phyloP scores from a whole-genome alignment of 23 red algal species.

The Cyanidioschyzon merolae region DNA sequence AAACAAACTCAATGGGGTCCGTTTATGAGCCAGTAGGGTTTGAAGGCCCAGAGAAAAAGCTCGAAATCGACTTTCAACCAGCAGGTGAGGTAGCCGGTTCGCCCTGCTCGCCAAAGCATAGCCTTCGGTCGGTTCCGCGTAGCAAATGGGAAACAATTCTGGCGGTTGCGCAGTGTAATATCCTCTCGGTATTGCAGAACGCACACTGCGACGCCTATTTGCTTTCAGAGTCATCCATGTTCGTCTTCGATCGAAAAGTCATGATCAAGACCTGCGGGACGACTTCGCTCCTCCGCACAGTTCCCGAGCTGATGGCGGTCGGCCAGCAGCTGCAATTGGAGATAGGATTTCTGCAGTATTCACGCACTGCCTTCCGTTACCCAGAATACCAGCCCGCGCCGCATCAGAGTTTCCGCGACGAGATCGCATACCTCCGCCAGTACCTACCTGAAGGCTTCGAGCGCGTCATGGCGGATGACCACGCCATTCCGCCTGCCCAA shows the following conservation, averaged over 20 bases:
- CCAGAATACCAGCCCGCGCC: conserved; percentile 54
- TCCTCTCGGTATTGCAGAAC: conserved; percentile 42
- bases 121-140: conserved; percentile 37
- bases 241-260: conserved; percentile 53
- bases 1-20: neutral
- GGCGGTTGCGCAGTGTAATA: conserved; percentile 46
- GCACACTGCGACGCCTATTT: conserved; percentile 59
- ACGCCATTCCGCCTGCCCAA: neutral
- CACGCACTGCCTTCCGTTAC: conserved; percentile 50
- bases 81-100: neutral
- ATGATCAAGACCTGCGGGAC: conserved; percentile 93
- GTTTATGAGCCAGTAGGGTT: conserved; percentile 21
- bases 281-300: conserved; percentile 53
- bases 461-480: conserved; percentile 13
- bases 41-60: conserved; percentile 90
- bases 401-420: conserved; percentile 47
- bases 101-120: neutral
- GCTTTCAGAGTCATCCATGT: conserved; percentile 89
- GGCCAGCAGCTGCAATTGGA: conserved; percentile 26
- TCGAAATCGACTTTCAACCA: conserved; percentile 36
- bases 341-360: conserved; percentile 42
- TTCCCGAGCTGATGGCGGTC: conserved; percentile 26
- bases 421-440: conserved; percentile 48
- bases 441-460: conserved; percentile 17
- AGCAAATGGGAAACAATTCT: conserved; percentile 36